Evolutionary conservation across 495 filamentous ascomycete genomes (phyloP).

Genomic region (Tirmania nivea): DNA sequence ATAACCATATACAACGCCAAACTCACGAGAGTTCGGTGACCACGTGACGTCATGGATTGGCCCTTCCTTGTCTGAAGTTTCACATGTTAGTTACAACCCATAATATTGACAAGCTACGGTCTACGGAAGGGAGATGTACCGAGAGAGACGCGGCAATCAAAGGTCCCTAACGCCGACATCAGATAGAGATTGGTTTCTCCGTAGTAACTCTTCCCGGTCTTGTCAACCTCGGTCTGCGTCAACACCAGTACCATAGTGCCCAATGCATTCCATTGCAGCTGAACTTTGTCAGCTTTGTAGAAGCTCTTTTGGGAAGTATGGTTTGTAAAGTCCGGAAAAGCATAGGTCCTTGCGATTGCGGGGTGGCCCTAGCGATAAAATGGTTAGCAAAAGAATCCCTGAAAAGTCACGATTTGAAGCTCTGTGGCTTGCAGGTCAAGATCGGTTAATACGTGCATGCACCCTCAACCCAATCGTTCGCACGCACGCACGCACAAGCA

Average conservation of each 20-base stretch:
- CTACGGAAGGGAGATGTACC: conserved; percentile 24
- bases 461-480: background rate
- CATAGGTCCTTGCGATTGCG: conserved; percentile 79
- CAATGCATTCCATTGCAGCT: conserved; percentile 86
- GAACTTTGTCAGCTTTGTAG: conserved; percentile 96
- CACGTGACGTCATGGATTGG: conserved; percentile 97
- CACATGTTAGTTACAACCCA: conserved; percentile 2
- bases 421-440: background rate
- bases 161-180: conserved; percentile 71
- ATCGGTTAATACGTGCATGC: background rate
- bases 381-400: conserved; percentile 3
- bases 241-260: conserved; percentile 84
- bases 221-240: conserved; percentile 94
- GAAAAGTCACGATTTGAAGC: background rate
- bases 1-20: conserved; percentile 89
- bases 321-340: conserved; percentile 59
- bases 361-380: conserved; percentile 46
- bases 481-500: background rate
- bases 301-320: conserved; percentile 93
- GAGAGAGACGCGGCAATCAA: conserved; percentile 75
- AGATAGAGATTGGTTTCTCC: conserved; percentile 96
- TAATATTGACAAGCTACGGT: background rate
- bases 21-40: conserved; percentile 91
- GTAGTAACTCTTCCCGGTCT: conserved; percentile 95
- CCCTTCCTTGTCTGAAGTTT: conserved; percentile 63